Percentiles rank a stretch among this genome's conserved stretches.
Evolutionary conservation across 331 rosid species (phyloP).

Genomic region (Quercus lobata): DNA sequence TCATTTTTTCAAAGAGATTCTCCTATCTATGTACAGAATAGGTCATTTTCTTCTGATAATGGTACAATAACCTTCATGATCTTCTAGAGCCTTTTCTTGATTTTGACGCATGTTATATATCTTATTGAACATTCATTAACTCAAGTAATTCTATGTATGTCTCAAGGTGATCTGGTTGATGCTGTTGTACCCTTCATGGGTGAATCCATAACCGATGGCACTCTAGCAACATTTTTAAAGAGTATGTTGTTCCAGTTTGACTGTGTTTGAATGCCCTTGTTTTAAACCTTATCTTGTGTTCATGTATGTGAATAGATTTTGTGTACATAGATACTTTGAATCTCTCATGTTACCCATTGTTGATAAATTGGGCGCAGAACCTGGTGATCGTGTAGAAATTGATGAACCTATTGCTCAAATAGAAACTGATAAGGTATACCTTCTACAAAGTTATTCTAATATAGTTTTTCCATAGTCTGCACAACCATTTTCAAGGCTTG

Average conservation of each 20-base stretch:
- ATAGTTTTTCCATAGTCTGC: not conserved
- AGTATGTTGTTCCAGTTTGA: conserved; percentile 29
- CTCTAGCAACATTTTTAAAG: conserved; percentile 53
- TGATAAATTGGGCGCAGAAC: conserved; percentile 35
- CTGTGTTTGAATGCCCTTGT: not conserved
- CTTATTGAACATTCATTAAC: not conserved
- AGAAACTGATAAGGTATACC: conserved; percentile 57
- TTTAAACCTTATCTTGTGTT: not conserved
- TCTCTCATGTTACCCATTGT: conserved; percentile 13
- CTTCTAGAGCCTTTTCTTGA: not conserved
- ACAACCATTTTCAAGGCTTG: not conserved
- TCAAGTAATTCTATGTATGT: not conserved
- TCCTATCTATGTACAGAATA: not conserved
- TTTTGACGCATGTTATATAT: not conserved
- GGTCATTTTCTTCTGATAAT: conserved; percentile 24
- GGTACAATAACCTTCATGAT: not conserved
- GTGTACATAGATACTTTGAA: not conserved
- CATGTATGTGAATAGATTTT: not conserved
- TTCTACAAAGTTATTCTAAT: not conserved
- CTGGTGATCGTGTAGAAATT: conserved; percentile 49
- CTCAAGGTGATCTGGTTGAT: conserved; percentile 47
- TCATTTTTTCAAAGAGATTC: conserved; percentile 9
- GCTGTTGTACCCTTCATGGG: conserved; percentile 71
- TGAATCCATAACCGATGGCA: conserved; percentile 62
- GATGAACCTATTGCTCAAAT: conserved; percentile 67